Evolutionary conservation across 305 asterid genomes (phyloP).

Genomic region (Fraxinus nigra): DNA sequence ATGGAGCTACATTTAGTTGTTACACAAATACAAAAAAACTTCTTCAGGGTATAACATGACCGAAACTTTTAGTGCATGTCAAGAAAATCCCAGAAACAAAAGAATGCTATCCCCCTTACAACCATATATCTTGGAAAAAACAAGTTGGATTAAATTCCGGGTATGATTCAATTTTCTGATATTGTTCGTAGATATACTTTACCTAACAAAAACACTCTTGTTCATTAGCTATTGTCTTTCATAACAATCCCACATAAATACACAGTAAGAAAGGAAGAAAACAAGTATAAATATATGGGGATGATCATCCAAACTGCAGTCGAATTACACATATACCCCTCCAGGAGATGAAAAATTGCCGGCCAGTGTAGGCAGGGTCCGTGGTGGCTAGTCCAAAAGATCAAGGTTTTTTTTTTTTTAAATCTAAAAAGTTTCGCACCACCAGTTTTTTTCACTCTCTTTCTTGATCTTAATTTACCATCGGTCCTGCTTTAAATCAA

Average conservation of each 20-base stretch:
- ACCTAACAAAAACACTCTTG: background rate
- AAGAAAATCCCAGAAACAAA: background rate
- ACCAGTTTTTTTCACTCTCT: background rate
- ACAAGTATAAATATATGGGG: background rate
- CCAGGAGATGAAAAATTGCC: background rate
- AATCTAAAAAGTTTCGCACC: background rate
- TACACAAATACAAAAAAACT: background rate
- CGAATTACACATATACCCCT: background rate
- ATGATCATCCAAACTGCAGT: background rate
- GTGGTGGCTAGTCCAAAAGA: background rate
- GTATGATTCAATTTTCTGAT: background rate
- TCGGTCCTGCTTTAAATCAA: background rate
- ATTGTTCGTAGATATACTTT: background rate
- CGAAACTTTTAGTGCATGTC: background rate
- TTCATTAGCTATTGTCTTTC: background rate
- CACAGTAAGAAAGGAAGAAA: background rate
- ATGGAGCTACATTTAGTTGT: background rate
- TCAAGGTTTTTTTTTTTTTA: background rate
- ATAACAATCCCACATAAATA: background rate
- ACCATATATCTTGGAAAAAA: background rate
- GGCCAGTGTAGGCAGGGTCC: background rate
- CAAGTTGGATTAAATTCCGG: background rate
- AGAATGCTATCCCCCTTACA: background rate
- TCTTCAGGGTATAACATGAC: background rate
- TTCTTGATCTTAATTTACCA: conserved; percentile 12